Percentiles rank a stretch among this genome's conserved stretches.
Conservation (phyloP, 768 basidiomycete species). For the Lentinula sp. region DNA sequence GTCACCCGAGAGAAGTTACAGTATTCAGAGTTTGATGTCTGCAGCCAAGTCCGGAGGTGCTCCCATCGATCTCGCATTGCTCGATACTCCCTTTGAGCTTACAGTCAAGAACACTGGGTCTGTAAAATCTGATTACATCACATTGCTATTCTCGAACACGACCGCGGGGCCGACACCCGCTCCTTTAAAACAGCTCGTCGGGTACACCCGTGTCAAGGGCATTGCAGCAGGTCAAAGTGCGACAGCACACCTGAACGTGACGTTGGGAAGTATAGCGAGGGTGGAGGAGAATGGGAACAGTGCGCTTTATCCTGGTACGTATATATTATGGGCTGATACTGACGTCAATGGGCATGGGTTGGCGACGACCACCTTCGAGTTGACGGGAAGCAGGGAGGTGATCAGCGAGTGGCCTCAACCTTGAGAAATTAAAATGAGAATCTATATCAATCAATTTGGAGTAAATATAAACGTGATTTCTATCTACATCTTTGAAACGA, state of each 20-base stretch:
- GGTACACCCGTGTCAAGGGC: constrained; percentile 37
- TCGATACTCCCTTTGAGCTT: constrained; percentile 42
- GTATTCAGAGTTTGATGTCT: constrained; percentile 33
- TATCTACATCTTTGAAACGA: no score
- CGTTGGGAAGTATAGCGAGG: constrained; percentile 42
- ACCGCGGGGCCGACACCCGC: constrained; percentile 42
- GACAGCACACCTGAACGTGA: constrained; percentile 32
- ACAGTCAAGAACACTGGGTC: constrained; percentile 42
- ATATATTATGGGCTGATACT: constrained; percentile 21
- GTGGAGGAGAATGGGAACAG: constrained; percentile 39
- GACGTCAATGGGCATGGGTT: constrained; percentile 34
- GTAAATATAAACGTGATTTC: no score
- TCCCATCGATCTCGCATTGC: constrained; percentile 32
- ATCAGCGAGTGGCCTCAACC: constrained; percentile 35
- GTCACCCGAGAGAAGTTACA: constrained; percentile 27
- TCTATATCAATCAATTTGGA: no score
- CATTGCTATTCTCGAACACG: constrained; percentile 44
- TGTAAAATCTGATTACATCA: constrained; percentile 47
- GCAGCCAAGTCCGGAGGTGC: constrained; percentile 15
- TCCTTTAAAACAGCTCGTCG: constrained; percentile 46
- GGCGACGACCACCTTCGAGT: constrained; percentile 33
- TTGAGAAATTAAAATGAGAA: neutral
- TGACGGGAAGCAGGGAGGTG: constrained; percentile 34
- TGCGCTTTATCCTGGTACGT: constrained; percentile 39
- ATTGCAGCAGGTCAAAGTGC: constrained; percentile 21